Evolutionary conservation across 768 basidiomycete species (phyloP).

Genomic region (Mycena filopes): DNA sequence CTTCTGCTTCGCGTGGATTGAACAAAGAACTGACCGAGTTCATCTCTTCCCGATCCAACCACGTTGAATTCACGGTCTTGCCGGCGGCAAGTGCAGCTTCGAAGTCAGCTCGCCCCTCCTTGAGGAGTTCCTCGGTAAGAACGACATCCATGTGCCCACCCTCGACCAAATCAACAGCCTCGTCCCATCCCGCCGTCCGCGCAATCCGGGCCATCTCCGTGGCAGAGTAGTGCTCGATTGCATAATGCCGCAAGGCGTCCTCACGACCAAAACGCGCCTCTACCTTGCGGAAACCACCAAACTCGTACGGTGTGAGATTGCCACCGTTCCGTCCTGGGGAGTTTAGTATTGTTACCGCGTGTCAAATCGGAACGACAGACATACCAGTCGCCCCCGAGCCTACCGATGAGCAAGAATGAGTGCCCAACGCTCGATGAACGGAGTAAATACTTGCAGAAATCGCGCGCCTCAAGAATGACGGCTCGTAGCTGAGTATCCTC

Average conservation of each 20-base stretch:
- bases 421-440: background rate
- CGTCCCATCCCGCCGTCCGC: slow-evolving; percentile 22
- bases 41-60: slow-evolving; percentile 29
- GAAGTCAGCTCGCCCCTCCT: slow-evolving; percentile 1
- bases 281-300: slow-evolving; percentile 4
- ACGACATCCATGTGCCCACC: slow-evolving; percentile 30
- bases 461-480: slow-evolving; percentile 84
- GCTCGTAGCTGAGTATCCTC: slow-evolving; percentile 49
- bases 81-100: slow-evolving; percentile 23
- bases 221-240: slow-evolving; percentile 25
- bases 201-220: slow-evolving; percentile 30
- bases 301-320: slow-evolving; percentile 28
- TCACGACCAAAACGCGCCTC: slow-evolving; percentile 8
- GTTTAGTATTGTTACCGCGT: background rate
- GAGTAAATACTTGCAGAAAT: slow-evolving; percentile 72
- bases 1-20: background rate
- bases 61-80: slow-evolving; percentile 19
- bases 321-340: slow-evolving; percentile 29
- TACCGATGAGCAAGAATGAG: slow-evolving; percentile 37
- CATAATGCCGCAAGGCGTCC: slow-evolving; percentile 17
- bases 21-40: slow-evolving; percentile 14
- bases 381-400: slow-evolving; percentile 84
- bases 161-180: slow-evolving; percentile 27
- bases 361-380: slow-evolving; percentile 18
- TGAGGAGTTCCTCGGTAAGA: background rate